Evolutionary conservation across 1,139 yeast species (phyloP).

Genomic region (Yamadazyma epiphylla): DNA sequence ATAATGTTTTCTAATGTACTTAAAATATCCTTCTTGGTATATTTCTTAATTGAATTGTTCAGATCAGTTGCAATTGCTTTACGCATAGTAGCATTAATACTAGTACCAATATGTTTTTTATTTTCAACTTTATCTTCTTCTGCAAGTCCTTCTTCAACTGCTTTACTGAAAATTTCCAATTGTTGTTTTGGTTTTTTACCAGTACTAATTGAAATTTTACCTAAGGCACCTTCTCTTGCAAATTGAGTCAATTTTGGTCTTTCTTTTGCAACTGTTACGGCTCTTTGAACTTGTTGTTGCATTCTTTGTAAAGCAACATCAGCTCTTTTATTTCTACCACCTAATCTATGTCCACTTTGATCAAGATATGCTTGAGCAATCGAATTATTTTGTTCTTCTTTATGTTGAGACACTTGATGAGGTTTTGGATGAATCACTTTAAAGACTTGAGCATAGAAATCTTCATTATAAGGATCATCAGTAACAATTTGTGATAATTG

Average conservation of each 20-base stretch:
- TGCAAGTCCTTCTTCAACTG: constrained; percentile 37
- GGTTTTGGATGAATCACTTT: constrained; percentile 74
- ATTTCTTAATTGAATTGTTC: constrained; percentile 23
- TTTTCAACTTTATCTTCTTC: constrained; percentile 18
- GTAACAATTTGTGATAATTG: constrained; percentile 95
- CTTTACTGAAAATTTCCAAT: constrained; percentile 62
- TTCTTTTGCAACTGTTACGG: constrained; percentile 92
- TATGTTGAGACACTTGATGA: constrained; percentile 40
- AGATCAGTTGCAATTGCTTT: constrained; percentile 24
- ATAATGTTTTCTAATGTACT: constrained; percentile 73
- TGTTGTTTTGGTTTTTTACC: constrained; percentile 91
- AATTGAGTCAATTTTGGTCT: constrained; percentile 72
- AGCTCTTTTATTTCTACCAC: constrained; percentile 86
- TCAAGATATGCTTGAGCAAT: constrained; percentile 95
- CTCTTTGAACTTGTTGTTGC: constrained; percentile 98
- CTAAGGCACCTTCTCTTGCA: constrained; percentile 85
- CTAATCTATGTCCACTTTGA: constrained; percentile 87
- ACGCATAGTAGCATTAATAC: constrained; percentile 15
- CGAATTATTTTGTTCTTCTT: constrained; percentile 51
- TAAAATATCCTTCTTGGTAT: constrained; percentile 44
- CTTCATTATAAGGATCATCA: constrained; percentile 96
- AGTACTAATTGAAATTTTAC: constrained; percentile 76
- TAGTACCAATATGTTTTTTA: constrained; percentile 21
- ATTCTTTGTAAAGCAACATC: constrained; percentile 93
- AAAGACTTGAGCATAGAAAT: constrained; percentile 91